A percentile compares a stretch with the other conserved stretches of the same genome.
phyloP scores from a whole-genome alignment of 2,329 filamentous ascomycete genomes.

The Sporothrix humicola region DNA sequence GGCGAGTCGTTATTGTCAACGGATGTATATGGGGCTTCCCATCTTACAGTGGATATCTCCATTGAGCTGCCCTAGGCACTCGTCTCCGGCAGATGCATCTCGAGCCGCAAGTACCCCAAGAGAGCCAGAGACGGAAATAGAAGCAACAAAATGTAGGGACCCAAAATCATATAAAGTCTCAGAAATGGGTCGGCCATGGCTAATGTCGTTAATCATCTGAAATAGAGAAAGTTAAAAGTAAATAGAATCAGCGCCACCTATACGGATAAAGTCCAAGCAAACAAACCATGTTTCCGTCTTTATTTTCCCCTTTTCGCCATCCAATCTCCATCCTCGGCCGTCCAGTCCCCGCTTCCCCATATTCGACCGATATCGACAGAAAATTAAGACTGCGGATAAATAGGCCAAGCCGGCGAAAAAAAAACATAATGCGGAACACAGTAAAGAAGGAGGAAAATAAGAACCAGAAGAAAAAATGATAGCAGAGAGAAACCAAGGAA shows the following conservation, averaged over 20 bases:
- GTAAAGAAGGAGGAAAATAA: no score
- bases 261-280: background rate
- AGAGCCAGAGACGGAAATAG: background rate
- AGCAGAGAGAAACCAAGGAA: background rate
- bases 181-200: background rate
- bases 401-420: background rate
- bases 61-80: background rate
- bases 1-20: background rate
- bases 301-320: background rate
- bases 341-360: conserved; percentile 13
- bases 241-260: conserved; percentile 1
- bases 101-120: background rate
- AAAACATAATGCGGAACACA: background rate
- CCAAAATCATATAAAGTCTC: background rate
- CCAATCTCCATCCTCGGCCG: background rate
- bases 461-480: background rate
- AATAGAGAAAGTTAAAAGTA: background rate
- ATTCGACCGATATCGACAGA: background rate
- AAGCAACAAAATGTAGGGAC: background rate
- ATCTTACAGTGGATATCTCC: background rate
- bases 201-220: background rate
- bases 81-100: conserved; percentile 2
- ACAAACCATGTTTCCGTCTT: background rate
- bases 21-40: no score
- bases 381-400: conserved; percentile 9